Base-by-base conservation (phyloP, 805 yeast species). In the Dipodascus geniculatus region DNA sequence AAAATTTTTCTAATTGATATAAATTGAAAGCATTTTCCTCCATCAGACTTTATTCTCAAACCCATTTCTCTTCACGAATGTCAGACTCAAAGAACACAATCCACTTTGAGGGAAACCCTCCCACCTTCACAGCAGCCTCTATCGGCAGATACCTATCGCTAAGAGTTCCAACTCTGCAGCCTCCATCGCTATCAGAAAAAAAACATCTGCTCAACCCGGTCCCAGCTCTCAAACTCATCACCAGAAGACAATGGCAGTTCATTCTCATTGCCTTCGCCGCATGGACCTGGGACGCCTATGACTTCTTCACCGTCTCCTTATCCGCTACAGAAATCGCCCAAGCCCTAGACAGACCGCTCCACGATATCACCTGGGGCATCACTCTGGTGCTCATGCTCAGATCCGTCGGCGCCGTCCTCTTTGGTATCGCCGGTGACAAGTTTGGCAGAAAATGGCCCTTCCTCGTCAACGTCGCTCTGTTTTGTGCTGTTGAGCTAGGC, bases 201-300 rank as follows among this genome's bases (percentile, higher is more conserved):
- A 61, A 54, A 49, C 52, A 52, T 19, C 53, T 54, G 22, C 56
- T 81, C 42, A 85, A 86, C 64, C 95, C 95, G 1, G 64, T 86
- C 56, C 80, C 81, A 1, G 78, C 79, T 23, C 69, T 84, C 23
- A 65, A 66, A 9, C 65, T 66, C 57, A 71, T 85, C 62, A 73
- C 71, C 38, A 65, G 72, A 53, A 71, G 65, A 55, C 83, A 82
- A 61, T 83, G 88, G 86, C 72, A 74, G 55, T 77, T 76, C 55
- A 81, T 83, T 61, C 60, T 73, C 22, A 71, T 81, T 61, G 87
- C 85, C 1, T 78, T 80, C 59, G 64, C 69, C 35, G 85, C 81
- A 33, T 84, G 90, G 89, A 74, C 84, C 2, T 74, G 82, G 75
- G 90, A 83, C 60, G 82, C 87, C 2, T 76, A 83, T 65, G 89